Percentiles rank a stretch among this genome's conserved stretches.
These are phyloP conservation scores for Xylariaceae sp. DNA, from an alignment of 2,329 filamentous ascomycete genomes.

Conservation along the genomic window DNA sequence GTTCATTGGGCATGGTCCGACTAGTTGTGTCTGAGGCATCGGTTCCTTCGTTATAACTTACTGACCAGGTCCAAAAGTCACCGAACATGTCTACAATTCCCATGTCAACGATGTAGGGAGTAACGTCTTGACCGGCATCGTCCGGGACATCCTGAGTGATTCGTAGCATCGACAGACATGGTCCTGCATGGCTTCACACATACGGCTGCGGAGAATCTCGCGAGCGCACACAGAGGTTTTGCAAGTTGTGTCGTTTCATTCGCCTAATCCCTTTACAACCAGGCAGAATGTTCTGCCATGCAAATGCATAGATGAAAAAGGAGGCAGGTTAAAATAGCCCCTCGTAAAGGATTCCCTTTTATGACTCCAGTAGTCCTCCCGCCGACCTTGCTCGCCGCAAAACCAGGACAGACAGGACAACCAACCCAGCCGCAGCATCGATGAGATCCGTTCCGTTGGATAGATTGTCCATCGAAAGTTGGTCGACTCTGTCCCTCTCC, in stretches of 20 bases:
- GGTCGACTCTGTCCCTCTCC: slow-evolving; percentile 17
- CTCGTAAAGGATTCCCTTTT: slow-evolving; percentile 24
- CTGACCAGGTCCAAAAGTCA: too few species aligned
- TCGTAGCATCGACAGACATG: too few species aligned
- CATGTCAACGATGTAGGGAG: too few species aligned
- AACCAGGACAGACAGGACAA: slow-evolving; percentile 13
- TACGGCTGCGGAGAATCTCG: too few species aligned
- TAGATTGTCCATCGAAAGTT: slow-evolving; percentile 26
- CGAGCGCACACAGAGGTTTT: too few species aligned
- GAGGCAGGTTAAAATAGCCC: slow-evolving; percentile 24
- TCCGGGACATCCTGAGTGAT: too few species aligned
- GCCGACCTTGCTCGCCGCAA: slow-evolving; percentile 19
- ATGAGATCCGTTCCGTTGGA: slow-evolving; percentile 16
- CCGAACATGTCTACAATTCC: too few species aligned
- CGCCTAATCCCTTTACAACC: slow-evolving; percentile 45
- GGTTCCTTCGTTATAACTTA: too few species aligned
- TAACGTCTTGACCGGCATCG: too few species aligned
- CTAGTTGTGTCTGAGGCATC: too few species aligned
- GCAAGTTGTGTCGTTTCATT: slow-evolving; percentile 41
- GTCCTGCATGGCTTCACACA: too few species aligned
- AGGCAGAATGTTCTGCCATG: slow-evolving; percentile 39
- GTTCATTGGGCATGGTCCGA: too few species aligned
- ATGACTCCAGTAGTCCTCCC: slow-evolving; percentile 28
- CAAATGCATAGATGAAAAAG: slow-evolving; percentile 40
- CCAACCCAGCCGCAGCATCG: slow-evolving; percentile 13